Base-by-base conservation (phyloP, 2,329 filamentous ascomycete species). In the Nakataea oryzae region DNA sequence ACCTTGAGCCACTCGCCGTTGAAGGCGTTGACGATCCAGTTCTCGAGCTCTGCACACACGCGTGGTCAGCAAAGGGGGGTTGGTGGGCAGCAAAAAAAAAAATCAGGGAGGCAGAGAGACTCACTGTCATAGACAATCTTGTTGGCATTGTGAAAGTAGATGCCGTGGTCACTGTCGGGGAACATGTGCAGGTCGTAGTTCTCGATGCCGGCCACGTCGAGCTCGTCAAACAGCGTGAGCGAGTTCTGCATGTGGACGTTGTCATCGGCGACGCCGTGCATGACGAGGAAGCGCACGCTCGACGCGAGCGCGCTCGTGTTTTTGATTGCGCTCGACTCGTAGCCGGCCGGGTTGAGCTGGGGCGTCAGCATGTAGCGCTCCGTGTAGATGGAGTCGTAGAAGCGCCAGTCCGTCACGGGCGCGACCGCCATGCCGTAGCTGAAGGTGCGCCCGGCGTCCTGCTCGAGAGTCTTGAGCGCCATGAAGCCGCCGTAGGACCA, bases 181-280 rank as follows among this genome's bases (percentile, higher is more conserved):
- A 96, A 99, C 62, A 97, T 86, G 73, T 97, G 93, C 14, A 99
- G 86, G 71, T 99, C 95, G 69, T 97, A 99, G 70, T 99, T 99
- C 74, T 93, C 87, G 3, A 97, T 84, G 14, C 86, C 84, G 0
- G 81, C 87, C 61, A 96, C 70, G 75, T 99, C 91, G 57, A 99
- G 80, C 68, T 87, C 88, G 73, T 99, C 96, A 58, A 99, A 79
- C 65, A 99, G 76, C 1, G 87, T 90, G 63, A 97, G 82, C 0
- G 93, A 92, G 74, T 96, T 97, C 74, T 99, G 96, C 74, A 96
- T 86, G 74, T 99, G 96, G 14, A 99, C 95, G 69, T 99, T 99
- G 75, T 99, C 95, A 70, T 99, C 95, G 9, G 90, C 89, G n/a
- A 92, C 85, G 67, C 95, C 95, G 72, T 99, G 95, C 90, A 97